Evolutionary conservation across 2,329 filamentous ascomycete genomes (phyloP).

Genomic region (Purpureocillium lavendulum): DNA sequence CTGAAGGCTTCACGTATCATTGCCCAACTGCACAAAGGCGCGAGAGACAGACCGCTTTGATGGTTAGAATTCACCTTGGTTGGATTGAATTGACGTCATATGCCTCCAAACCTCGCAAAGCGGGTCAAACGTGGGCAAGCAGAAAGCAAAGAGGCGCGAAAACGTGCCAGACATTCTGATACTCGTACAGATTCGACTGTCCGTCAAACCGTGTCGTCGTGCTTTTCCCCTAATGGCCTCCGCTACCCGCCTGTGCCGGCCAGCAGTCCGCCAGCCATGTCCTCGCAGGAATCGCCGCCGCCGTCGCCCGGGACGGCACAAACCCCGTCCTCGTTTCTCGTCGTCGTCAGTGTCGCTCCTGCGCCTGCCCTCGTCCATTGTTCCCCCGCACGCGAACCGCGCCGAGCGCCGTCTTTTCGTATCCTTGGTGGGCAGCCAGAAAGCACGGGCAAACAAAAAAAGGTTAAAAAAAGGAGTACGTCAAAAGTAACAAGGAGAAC

Average conservation of each 20-base stretch:
- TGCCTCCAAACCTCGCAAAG: neutral
- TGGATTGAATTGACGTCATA: neutral
- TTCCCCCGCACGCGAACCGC: neutral
- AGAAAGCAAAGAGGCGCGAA: constrained; percentile 1
- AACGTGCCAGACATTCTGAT: constrained; percentile 8
- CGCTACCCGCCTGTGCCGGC: too few species aligned
- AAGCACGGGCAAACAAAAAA: neutral
- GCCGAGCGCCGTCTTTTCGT: neutral
- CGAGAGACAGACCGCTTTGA: too few species aligned
- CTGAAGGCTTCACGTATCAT: too few species aligned
- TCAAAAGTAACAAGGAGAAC: neutral
- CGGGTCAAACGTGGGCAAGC: neutral
- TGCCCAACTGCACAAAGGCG: too few species aligned
- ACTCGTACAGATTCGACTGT: constrained; percentile 9
- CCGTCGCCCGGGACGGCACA: too few species aligned
- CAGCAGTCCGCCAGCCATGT: too few species aligned
- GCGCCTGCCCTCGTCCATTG: neutral
- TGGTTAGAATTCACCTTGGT: too few species aligned
- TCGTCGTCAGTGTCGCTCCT: neutral
- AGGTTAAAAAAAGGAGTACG: neutral
- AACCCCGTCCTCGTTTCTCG: constrained; percentile 2
- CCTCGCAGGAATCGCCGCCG: too few species aligned
- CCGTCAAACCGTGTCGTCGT: neutral
- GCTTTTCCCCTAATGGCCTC: neutral
- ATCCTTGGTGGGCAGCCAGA: neutral